Base-by-base conservation (phyloP, 2,329 filamentous ascomycete genomes). In the Pezicula radicicola region DNA sequence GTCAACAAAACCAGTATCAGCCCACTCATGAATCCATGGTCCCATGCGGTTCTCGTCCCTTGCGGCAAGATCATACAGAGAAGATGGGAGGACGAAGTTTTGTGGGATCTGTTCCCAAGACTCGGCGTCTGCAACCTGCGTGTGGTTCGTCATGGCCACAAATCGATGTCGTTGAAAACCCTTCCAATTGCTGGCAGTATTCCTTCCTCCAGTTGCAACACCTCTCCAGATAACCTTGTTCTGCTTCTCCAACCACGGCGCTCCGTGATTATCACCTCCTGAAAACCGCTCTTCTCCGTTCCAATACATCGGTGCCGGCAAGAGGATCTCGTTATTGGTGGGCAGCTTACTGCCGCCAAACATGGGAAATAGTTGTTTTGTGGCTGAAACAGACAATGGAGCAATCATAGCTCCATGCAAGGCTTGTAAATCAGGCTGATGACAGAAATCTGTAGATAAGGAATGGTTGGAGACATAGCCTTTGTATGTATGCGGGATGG, bases 221-320 rank as follows among this genome's bases (percentile, higher is more conserved):
- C 85, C 85, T 25, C 85, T 80, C 85, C 85, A 88, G 30, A 85
- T 71, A 28, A 83, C 69, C 8, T 72, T 72, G 47, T 79, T 70
- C 33, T 69, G 69, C 68, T 88, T 88, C 19, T 74, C 61, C 1
- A 70, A 63, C 85, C 85, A 87, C 3, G 71, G 64, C 3, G 75
- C 69, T 36, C 84, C 84, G 53, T 80, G 78, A n/a, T 71, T 66
- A 19, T 73, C 67, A 45, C 79, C 77, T 46, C 83, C 84, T 3
- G 77, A 77, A 64, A 85, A 87, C 43, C 79, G 75, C n/a, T 75
- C 72, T 57, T 85, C 79, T 9, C 77, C 69, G 63, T 76, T 75
- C 59, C 84, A 78, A 63, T 88, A 87, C 79, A 83, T 83, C 56
- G 79, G 80, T 3, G 81, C 81, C 1, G 83, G 83, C 53, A 85